A percentile compares a stretch with the other conserved stretches of the same genome.
These are phyloP conservation scores for Microdochium trichocladiopsis DNA, from an alignment of 2,329 filamentous ascomycete species.

Conservation along the genomic window DNA sequence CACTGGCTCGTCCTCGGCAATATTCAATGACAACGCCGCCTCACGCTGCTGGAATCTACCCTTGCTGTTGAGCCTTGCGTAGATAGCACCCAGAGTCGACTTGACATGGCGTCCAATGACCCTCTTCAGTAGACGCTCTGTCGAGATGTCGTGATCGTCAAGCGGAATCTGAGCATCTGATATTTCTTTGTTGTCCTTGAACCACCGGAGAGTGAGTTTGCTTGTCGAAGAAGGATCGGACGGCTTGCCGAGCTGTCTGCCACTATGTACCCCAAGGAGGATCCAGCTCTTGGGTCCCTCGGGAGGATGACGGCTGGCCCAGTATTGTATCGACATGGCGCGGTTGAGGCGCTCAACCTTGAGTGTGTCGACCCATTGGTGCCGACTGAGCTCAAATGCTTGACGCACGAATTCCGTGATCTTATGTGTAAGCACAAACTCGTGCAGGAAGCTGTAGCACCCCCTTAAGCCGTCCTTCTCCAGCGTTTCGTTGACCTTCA, in stretches of 20 bases:
- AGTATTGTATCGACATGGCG: constrained; percentile 84
- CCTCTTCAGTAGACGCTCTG: constrained; percentile 65
- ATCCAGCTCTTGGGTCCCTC: constrained; percentile 79
- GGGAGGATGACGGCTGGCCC: constrained; percentile 55
- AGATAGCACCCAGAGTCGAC: constrained; percentile 62
- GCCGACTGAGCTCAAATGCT: constrained; percentile 60
- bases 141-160: constrained; percentile 60
- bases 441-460: constrained; percentile 82
- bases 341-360: constrained; percentile 75
- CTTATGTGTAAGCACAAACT: constrained; percentile 84
- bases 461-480: constrained; percentile 64
- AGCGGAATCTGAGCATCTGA: constrained; percentile 60
- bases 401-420: constrained; percentile 76
- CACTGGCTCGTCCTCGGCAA: constrained; percentile 55
- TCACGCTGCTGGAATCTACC: constrained; percentile 55
- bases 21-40: constrained; percentile 48
- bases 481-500: constrained; percentile 64
- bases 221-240: constrained; percentile 40
- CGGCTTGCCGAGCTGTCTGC: constrained; percentile 35
- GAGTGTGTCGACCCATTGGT: constrained; percentile 72
- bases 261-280: constrained; percentile 73
- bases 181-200: constrained; percentile 72
- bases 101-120: constrained; percentile 71
- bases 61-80: constrained; percentile 49
- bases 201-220: constrained; percentile 66